Percentiles rank a stretch among this genome's conserved stretches.
Conservation (phyloP, 2,329 filamentous ascomycete genomes). For the Teratosphaeria epicoccoides region DNA sequence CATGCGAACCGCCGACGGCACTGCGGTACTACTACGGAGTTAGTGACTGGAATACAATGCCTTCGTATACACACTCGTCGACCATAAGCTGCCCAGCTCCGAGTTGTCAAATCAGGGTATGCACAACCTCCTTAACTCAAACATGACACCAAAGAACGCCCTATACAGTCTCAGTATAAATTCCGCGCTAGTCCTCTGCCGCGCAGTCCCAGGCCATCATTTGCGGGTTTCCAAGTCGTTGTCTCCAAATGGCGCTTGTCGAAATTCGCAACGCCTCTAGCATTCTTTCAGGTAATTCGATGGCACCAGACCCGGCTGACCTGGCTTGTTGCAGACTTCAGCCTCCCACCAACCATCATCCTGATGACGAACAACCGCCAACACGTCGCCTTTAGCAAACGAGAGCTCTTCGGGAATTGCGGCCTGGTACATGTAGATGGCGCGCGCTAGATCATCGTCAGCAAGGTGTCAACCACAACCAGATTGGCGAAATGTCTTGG, state of each 20-base stretch:
- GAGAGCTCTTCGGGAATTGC: conserved; percentile 91
- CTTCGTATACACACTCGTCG: background rate
- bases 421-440: conserved; percentile 86
- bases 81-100: too few species aligned
- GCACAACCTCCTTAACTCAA: background rate
- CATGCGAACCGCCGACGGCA: background rate
- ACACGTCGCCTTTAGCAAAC: conserved; percentile 82
- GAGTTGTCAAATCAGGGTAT: background rate
- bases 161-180: background rate
- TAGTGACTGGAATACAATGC: background rate
- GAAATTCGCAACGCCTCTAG: conserved; percentile 15
- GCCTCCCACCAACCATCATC: conserved; percentile 99
- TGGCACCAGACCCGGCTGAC: conserved; percentile 49
- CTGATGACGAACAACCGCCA: conserved; percentile 80
- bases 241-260: background rate
- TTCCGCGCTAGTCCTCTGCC: too few species aligned
- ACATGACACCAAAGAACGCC: background rate
- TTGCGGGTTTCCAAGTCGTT: too few species aligned
- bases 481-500: background rate
- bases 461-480: conserved; percentile 1
- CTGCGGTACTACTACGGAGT: too few species aligned
- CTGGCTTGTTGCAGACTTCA: conserved; percentile 62
- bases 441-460: conserved; percentile 54
- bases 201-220: too few species aligned
- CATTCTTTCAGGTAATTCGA: conserved; percentile 57